Evolutionary conservation across 768 basidiomycete species (phyloP).

Genomic region (Polyporus arcularius): DNA sequence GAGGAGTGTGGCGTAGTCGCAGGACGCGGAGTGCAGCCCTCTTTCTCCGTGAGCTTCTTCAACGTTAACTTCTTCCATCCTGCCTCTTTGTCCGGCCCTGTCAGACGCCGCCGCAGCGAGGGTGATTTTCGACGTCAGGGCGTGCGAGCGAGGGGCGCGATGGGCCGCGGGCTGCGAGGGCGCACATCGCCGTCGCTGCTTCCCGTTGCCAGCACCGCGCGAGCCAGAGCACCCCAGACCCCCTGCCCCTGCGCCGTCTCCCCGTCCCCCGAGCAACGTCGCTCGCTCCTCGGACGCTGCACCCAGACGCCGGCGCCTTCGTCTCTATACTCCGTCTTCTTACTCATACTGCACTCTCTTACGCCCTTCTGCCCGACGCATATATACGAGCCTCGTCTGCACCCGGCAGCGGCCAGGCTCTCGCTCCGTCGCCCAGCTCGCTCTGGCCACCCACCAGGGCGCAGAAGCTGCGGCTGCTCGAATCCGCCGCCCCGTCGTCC

Average conservation of each 20-base stretch:
- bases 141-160: neutral
- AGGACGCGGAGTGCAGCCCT: neutral
- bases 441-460: slow-evolving; percentile 1
- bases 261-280: neutral
- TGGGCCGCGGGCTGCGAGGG: neutral
- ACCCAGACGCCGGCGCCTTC: too few species aligned
- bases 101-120: too few species aligned
- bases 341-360: neutral
- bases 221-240: neutral
- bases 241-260: neutral
- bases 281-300: too few species aligned
- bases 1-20: slow-evolving; percentile 13
- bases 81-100: too few species aligned
- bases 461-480: neutral
- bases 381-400: slow-evolving; percentile 4
- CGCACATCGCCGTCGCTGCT: neutral
- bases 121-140: too few species aligned
- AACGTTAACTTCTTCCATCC: too few species aligned
- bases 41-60: neutral
- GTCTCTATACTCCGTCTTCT: neutral
- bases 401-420: slow-evolving; percentile 9
- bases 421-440: slow-evolving; percentile 3
- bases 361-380: neutral
- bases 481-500: neutral
- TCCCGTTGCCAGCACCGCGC: neutral